Evolutionary conservation across 2,329 filamentous ascomycete species (phyloP).

Genomic region (Apiospora malaysiana): DNA sequence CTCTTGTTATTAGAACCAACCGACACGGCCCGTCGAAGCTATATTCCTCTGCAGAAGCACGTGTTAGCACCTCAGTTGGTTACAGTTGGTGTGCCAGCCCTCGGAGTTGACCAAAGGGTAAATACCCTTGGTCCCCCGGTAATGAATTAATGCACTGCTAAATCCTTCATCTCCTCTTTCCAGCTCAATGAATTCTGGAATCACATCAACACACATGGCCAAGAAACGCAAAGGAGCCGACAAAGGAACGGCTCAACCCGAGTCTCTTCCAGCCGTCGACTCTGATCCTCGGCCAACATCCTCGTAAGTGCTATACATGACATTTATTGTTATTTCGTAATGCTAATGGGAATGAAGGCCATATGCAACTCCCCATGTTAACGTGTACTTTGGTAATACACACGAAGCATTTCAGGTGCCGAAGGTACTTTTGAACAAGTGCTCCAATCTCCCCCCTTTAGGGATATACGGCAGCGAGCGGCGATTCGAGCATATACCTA

Average conservation of each 20-base stretch:
- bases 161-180: no score
- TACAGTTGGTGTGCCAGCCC: no score
- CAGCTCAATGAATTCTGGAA: no score
- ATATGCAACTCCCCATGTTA: background rate
- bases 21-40: background rate
- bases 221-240: no score
- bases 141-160: no score
- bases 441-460: background rate
- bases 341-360: background rate
- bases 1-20: background rate
- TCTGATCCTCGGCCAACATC: no score
- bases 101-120: no score
- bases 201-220: no score
- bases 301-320: background rate
- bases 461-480: background rate
- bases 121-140: no score
- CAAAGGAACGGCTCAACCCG: no score
- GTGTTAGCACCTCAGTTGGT: no score
- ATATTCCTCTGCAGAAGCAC: background rate
- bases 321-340: background rate
- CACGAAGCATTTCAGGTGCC: background rate
- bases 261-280: no score
- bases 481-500: slow-evolving; percentile 28
- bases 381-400: background rate
- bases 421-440: background rate